A percentile compares a stretch with the other conserved stretches of the same genome.
Conservation (phyloP, 2,329 filamentous ascomycete genomes). For the Aspergillus latus region DNA sequence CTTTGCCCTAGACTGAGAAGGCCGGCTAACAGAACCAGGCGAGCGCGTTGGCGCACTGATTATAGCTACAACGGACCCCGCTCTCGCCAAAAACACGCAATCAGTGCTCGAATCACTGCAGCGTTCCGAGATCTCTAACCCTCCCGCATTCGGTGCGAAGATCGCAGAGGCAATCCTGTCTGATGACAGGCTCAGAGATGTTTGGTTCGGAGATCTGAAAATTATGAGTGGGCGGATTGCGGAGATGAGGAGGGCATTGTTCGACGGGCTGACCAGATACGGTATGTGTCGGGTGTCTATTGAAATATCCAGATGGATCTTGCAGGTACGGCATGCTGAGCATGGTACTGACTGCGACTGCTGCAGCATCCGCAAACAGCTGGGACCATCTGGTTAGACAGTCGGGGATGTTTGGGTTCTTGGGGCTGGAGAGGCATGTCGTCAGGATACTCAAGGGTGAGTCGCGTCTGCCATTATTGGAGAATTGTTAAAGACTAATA, state of each 20-base stretch:
- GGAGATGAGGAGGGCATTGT: conserved; percentile 76
- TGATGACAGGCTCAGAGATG: conserved; percentile 69
- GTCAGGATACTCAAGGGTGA: conserved; percentile 39
- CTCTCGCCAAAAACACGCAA: conserved; percentile 12
- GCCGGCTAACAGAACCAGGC: conserved; percentile 3
- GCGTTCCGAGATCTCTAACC: conserved; percentile 84
- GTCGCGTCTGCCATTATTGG: background rate
- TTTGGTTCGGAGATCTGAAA: conserved; percentile 85
- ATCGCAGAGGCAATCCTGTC: conserved; percentile 81
- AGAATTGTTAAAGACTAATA: background rate
- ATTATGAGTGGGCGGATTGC: conserved; percentile 94
- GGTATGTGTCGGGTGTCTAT: conserved; percentile 32
- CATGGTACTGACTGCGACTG: conserved; percentile 12
- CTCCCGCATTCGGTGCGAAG: conserved; percentile 84
- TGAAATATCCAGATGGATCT: background rate
- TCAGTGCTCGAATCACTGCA: conserved; percentile 19
- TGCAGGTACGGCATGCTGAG: no score
- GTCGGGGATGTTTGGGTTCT: conserved; percentile 97
- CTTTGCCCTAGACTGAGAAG: background rate
- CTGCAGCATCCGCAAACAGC: conserved; percentile 69
- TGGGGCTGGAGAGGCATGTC: conserved; percentile 48
- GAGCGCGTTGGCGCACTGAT: conserved; percentile 17
- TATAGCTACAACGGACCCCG: background rate
- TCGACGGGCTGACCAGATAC: conserved; percentile 52
- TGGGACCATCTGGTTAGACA: conserved; percentile 65